Conservation (phyloP, 495 filamentous ascomycete species). For the Neurospora hispaniola region DNA sequence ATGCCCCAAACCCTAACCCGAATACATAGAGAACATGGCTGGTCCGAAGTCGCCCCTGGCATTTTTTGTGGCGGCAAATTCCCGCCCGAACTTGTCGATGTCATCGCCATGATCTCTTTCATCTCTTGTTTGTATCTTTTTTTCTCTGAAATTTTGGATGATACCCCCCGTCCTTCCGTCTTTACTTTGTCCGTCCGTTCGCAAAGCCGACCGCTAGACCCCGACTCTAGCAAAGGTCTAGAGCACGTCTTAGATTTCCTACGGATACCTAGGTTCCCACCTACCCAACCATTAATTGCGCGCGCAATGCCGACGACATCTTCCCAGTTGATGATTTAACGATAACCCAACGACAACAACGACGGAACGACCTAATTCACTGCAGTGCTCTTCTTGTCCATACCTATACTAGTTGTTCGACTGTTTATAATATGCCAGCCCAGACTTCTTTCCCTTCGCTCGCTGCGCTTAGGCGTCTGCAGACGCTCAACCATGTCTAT, state of each 20-base stretch:
- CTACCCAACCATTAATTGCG: background rate
- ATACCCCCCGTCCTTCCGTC: background rate
- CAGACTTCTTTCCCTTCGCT: background rate
- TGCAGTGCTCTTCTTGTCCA: background rate
- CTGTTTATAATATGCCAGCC: background rate
- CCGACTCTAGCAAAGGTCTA: background rate
- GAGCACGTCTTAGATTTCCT: too few relatives aligned
- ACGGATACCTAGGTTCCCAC: too few relatives aligned
- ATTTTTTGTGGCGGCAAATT: background rate
- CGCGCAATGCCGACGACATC: background rate
- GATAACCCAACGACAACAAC: background rate
- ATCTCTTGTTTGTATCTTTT: background rate
- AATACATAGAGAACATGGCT: background rate
- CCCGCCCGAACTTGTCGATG: background rate
- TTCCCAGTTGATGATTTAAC: background rate
- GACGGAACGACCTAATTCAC: background rate
- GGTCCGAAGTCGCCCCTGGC: background rate
- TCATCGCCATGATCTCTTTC: background rate
- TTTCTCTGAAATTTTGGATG: background rate
- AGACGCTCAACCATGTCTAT: constrained; percentile 9
- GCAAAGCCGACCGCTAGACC: background rate
- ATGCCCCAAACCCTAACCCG: background rate
- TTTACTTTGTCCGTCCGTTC: background rate
- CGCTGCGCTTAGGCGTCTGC: background rate
- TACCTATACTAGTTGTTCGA: background rate